Conservation (phyloP, 2,329 filamentous ascomycete genomes). For the Botrytis medusae region DNA sequence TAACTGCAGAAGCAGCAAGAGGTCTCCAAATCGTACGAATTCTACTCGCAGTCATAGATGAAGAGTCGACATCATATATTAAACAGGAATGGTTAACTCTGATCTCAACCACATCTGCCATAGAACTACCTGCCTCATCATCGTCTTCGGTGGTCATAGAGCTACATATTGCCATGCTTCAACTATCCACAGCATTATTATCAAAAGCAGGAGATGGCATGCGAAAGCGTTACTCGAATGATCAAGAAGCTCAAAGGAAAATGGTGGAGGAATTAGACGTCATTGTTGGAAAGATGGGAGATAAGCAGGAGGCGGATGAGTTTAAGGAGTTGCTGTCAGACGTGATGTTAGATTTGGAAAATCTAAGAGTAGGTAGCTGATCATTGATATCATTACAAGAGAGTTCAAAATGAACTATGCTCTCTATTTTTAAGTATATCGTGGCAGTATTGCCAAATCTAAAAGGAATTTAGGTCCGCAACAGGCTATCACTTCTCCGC, state of each 20-base stretch:
- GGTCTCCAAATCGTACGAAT: slow-evolving; percentile 58
- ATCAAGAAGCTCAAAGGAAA: slow-evolving; percentile 51
- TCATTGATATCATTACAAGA: background rate
- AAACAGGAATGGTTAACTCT: slow-evolving; percentile 58
- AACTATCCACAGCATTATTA: slow-evolving; percentile 56
- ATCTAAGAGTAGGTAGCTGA: slow-evolving; percentile 16
- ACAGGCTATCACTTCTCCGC: background rate
- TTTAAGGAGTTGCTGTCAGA: slow-evolving; percentile 45
- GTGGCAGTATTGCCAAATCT: background rate
- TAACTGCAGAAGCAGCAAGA: slow-evolving; percentile 44
- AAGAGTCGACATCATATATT: slow-evolving; percentile 44
- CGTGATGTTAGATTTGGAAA: slow-evolving; percentile 20
- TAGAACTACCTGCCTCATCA: slow-evolving; percentile 24
- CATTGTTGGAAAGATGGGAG: slow-evolving; percentile 27
- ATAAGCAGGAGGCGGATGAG: slow-evolving; percentile 37
- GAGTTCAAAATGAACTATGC: background rate
- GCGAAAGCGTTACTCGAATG: slow-evolving; percentile 52
- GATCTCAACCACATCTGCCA: slow-evolving; percentile 51
- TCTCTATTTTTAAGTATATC: background rate
- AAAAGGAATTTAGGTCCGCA: background rate
- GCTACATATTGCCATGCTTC: slow-evolving; percentile 53
- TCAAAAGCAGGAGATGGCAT: slow-evolving; percentile 47
- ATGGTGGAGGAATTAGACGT: slow-evolving; percentile 47
- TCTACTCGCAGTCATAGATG: slow-evolving; percentile 53
- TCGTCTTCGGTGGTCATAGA: slow-evolving; percentile 41